phyloP scores from a whole-genome alignment of 2,329 filamentous ascomycete genomes.

The Magnaporthales sp. region DNA sequence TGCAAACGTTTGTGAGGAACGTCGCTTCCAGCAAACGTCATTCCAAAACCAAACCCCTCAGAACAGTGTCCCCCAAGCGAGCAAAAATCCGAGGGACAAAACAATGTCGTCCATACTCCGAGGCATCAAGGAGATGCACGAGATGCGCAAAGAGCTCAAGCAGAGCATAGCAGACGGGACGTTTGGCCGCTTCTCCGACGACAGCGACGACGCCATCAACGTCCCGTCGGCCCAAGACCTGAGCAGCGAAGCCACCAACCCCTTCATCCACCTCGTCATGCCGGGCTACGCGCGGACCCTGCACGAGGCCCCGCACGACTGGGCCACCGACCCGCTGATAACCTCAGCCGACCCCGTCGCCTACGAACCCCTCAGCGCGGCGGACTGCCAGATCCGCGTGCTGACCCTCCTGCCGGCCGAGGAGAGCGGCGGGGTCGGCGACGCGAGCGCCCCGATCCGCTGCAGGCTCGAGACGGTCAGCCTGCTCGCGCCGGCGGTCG shows the following conservation, averaged over 20 bases:
- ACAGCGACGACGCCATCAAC: not conserved
- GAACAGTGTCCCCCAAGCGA: too few relatives aligned
- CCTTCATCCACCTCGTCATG: not conserved
- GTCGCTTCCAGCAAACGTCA: not conserved
- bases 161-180: not conserved
- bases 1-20: too few relatives aligned
- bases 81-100: not conserved
- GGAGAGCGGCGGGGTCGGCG: not conserved
- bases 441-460: conserved; percentile 1
- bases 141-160: conserved; percentile 2
- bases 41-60: not conserved
- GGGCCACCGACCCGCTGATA: not conserved
- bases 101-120: not conserved
- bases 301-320: not conserved
- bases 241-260: not conserved
- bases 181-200: not conserved
- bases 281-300: not conserved
- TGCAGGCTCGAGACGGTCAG: not conserved
- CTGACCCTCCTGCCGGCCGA: not conserved
- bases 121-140: not conserved
- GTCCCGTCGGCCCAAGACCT: not conserved
- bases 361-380: not conserved
- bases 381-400: conserved; percentile 2
- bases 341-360: not conserved
- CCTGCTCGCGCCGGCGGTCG: not conserved